Evolutionary conservation across 2,329 filamentous ascomycete species (phyloP).

Genomic region (Monilinia polystroma): DNA sequence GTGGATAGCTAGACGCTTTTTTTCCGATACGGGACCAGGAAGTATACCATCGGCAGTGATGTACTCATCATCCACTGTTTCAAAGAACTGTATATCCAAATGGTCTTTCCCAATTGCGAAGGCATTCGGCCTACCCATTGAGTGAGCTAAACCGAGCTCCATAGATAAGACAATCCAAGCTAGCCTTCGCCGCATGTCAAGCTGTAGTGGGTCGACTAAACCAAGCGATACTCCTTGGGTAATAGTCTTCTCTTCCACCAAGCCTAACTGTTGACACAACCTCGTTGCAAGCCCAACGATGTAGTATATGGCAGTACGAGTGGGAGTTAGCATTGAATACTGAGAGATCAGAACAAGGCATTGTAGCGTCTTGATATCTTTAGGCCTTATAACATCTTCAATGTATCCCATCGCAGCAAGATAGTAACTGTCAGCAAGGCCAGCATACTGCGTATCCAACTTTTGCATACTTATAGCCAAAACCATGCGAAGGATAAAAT

Average conservation of each 20-base stretch:
- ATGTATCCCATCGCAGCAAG: constrained; percentile 82
- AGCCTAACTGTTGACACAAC: constrained; percentile 82
- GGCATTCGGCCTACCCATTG: constrained; percentile 80
- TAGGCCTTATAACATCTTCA: constrained; percentile 79
- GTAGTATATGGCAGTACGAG: constrained; percentile 89
- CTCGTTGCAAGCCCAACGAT: constrained; percentile 84
- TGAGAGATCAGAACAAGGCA: constrained; percentile 84
- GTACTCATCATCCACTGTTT: constrained; percentile 75
- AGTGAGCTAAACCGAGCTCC: constrained; percentile 85
- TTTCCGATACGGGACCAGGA: constrained; percentile 69
- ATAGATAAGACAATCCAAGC: constrained; percentile 87
- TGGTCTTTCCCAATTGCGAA: constrained; percentile 81
- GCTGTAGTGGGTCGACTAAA: constrained; percentile 66
- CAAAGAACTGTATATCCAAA: constrained; percentile 83
- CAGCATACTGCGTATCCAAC: constrained; percentile 84
- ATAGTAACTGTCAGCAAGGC: constrained; percentile 92
- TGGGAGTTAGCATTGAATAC: constrained; percentile 90
- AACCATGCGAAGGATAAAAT: constrained; percentile 87
- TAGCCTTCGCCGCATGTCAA: constrained; percentile 86
- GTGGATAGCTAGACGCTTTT: constrained; percentile 87
- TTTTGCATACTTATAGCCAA: constrained; percentile 95
- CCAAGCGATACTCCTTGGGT: constrained; percentile 55
- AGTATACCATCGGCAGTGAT: constrained; percentile 77
- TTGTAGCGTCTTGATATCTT: constrained; percentile 86
- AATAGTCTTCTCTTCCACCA: constrained; percentile 88